Percentiles rank a stretch among this genome's conserved stretches.
phyloP scores from a whole-genome alignment of 495 filamentous ascomycete species.

The Clohesyomyces aquaticus region DNA sequence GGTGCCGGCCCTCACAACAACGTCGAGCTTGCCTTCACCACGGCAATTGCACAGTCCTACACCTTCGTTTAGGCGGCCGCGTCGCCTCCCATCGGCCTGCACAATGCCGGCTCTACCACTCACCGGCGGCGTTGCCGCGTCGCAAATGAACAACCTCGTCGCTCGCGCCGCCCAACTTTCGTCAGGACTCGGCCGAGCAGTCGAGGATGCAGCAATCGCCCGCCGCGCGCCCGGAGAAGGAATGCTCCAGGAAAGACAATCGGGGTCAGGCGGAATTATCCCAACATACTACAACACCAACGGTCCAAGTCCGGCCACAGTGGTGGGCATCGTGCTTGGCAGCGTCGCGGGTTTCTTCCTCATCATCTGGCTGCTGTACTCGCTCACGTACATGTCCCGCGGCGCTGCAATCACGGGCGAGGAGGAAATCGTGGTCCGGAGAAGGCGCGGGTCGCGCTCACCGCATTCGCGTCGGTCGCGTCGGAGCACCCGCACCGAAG shows the following conservation, averaged over 20 bases:
- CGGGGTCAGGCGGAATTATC: conserved; percentile 30
- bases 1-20: neutral
- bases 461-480: conserved; percentile 31
- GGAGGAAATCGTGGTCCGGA: conserved; percentile 40
- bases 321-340: conserved; percentile 85
- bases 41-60: neutral
- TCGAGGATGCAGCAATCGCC: neutral
- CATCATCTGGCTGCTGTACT: conserved; percentile 70
- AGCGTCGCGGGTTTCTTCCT: conserved; percentile 81
- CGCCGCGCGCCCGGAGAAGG: neutral
- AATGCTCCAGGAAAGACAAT: neutral
- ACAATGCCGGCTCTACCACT: conserved; percentile 26
- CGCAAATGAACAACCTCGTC: conserved; percentile 14
- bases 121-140: neutral
- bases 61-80: neutral
- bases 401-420: conserved; percentile 21
- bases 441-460: conserved; percentile 29
- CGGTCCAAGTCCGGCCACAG: conserved; percentile 67
- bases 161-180: conserved; percentile 14
- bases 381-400: conserved; percentile 33
- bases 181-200: conserved; percentile 3
- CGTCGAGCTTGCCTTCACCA: conserved; percentile 8
- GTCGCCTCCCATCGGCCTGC: conserved; percentile 4
- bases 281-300: conserved; percentile 39
- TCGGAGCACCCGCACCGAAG: conserved; percentile 41